Evolutionary conservation across 2,329 filamentous ascomycete species (phyloP).

Genomic region (Zopfia rhizophila): DNA sequence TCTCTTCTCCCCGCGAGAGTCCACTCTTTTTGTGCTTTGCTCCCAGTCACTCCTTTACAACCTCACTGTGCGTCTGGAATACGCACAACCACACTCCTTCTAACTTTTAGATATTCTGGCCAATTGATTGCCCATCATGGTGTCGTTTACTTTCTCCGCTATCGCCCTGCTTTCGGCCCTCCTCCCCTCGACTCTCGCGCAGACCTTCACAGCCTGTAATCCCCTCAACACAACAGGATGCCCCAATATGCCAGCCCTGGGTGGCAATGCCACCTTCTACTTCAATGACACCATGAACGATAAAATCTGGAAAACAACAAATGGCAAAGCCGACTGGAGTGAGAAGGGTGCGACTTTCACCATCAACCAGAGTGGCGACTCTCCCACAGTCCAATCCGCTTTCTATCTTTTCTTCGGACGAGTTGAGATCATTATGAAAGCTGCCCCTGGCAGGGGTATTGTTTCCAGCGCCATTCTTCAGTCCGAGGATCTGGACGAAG

Average conservation of each 20-base stretch:
- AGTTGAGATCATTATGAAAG: constrained; percentile 59
- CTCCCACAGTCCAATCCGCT: constrained; percentile 76
- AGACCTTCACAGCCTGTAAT: constrained; percentile 82
- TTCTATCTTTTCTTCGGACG: constrained; percentile 67
- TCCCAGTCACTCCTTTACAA: constrained; percentile 35
- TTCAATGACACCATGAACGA: constrained; percentile 63
- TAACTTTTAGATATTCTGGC: constrained; percentile 18
- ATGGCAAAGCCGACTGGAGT: constrained; percentile 71
- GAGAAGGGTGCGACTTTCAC: constrained; percentile 75
- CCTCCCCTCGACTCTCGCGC: constrained; percentile 66
- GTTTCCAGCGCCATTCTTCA: constrained; percentile 62
- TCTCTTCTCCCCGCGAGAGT: constrained; percentile 35
- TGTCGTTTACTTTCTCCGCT: constrained; percentile 46
- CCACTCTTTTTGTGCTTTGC: constrained; percentile 34
- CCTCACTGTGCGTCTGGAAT: constrained; percentile 46
- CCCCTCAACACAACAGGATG: constrained; percentile 76
- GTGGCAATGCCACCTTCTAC: constrained; percentile 64
- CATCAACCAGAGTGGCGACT: constrained; percentile 75
- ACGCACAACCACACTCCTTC: constrained; percentile 49
- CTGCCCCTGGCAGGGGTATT: constrained; percentile 61
- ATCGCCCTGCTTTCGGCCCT: constrained; percentile 49
- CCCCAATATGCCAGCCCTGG: constrained; percentile 76
- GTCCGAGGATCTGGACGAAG: constrained; percentile 64
- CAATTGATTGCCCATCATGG: constrained; percentile 34
- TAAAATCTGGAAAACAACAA: constrained; percentile 73